Base-by-base conservation (phyloP, 768 basidiomycete species). In the Pluteus cervinus region DNA sequence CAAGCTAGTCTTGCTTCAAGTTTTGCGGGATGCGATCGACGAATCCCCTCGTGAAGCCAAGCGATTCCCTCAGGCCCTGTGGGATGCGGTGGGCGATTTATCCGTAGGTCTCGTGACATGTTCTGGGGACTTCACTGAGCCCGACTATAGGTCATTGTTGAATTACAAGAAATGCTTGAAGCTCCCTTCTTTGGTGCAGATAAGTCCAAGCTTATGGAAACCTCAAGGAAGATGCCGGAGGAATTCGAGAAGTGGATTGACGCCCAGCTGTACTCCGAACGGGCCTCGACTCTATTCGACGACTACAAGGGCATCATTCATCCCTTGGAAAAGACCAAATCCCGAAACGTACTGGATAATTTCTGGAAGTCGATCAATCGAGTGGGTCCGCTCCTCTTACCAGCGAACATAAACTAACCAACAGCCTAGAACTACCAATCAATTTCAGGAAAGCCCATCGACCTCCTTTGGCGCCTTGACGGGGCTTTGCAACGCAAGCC, bases 81-180 rank as follows among this genome's bases (percentile, higher is more conserved):
- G 83, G 78, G 79, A 91, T 46, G 80, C 86, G 26, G 68, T 87
- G 25, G 88, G 87, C 9, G 84, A 90, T 58, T 66, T 91, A 41
- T 80, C 85, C 28, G 87, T 86, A 61, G 42, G 63, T 60, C 29
- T 16, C 38, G 16, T 45, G 12, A 18, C 15, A 14, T 29, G 6
- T 36, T 12, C 15, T 16, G 36, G 2, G n/a, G 26, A 36, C 5
- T 32, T n/a, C 2, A 14, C 28, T 44, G 10, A 14, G 33, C 35
- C 12, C 35, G 21, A 35, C 24, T 20, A 25, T 40, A 88, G 86
- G 64, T 75, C 28, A 71, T 74, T 4, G 68, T 89, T 17, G 70
- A 85, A 52, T 55, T 88, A 5, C 76, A 77, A 49, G 74, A 79
- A 29, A 53, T 84, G 18, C 57, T 91, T 10, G 80, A 83, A 37